Evolutionary conservation across 2,329 filamentous ascomycete genomes (phyloP), one percentile per base, ranked within the genome.

Genomic region (Aureobasidium sp.): DNA sequence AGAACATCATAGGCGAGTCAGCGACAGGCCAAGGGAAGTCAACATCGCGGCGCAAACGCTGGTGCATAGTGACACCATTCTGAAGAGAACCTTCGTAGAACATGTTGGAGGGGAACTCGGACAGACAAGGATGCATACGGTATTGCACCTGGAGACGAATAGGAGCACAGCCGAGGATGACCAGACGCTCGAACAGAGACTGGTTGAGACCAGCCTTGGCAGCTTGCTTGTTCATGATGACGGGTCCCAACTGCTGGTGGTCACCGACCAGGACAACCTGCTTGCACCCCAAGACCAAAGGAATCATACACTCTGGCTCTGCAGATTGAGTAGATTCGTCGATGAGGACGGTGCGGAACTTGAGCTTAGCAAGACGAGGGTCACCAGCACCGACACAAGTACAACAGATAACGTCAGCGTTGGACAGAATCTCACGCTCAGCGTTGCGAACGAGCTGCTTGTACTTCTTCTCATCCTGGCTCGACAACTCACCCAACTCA

Each of bases 161-260:
- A 5, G 94, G 94, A 46, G 88, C 87, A 69, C 92, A 89, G 53
- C 89, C 88, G 17, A 99, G 83, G 71, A 93, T 92, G 69, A 97
- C 93, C 57, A 99, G 82, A 70, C 94, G 91, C 78, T 99, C 94
- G 71, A 99, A 99, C 10, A 99, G 82, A n/a, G 93, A 97, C 76
- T 97, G 94, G 76, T 97, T 97, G 17, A 99, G 82, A 65, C 94
- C 94, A 61, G 94, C 94, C 77, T 97, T 97, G 65, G 94, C 94
- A 17, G 94, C 94, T 78, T 97, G 97, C 83, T 99, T 99, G 82
- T 99, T 99, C 94, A 99, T 99, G 73, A 99, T 97, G 70, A 99
- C 94, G 1, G 94, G 94, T 0, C 94, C 94, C 67, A 99, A 85
- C 75, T 99, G 94, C 76, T 97, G 95, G 76, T 99, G 94, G 72